phyloP scores from a whole-genome alignment of 2,329 filamentous ascomycete genomes.

The Saccharata proteae region DNA sequence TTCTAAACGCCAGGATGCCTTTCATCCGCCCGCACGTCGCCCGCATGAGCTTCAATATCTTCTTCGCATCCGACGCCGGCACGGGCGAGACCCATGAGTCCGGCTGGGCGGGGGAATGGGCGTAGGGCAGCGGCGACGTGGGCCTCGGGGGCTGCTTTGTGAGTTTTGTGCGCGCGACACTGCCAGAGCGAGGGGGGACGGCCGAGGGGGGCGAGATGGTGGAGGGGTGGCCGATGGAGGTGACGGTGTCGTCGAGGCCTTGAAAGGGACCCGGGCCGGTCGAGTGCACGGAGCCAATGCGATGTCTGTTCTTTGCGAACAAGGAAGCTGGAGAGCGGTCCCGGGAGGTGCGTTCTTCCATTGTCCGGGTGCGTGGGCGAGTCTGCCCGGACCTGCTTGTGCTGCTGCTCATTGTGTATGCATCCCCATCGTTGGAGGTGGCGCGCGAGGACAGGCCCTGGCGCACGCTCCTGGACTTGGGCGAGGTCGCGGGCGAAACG shows the following conservation, averaged over 20 bases:
- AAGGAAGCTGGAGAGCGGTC: slow-evolving; percentile 29
- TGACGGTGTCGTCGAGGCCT: slow-evolving; percentile 27
- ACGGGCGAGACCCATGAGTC: slow-evolving; percentile 26
- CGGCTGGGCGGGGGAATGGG: slow-evolving; percentile 13
- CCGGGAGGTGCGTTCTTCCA: slow-evolving; percentile 32
- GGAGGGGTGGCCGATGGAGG: slow-evolving; percentile 29
- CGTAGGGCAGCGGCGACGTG: slow-evolving; percentile 19
- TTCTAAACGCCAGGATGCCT: slow-evolving; percentile 62
- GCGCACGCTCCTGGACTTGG: slow-evolving; percentile 6
- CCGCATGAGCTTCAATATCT: slow-evolving; percentile 64
- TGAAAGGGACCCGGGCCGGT: slow-evolving; percentile 43
- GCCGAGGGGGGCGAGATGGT: slow-evolving; percentile 23
- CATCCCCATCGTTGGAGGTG: slow-evolving; percentile 21
- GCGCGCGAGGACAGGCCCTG: slow-evolving; percentile 17
- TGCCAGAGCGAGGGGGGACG: slow-evolving; percentile 13
- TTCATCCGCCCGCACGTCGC: slow-evolving; percentile 67
- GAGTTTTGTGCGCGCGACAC: slow-evolving; percentile 16
- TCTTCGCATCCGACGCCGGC: slow-evolving; percentile 56
- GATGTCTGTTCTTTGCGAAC: slow-evolving; percentile 42
- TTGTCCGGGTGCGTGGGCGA: slow-evolving; percentile 38
- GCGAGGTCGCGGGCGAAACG: slow-evolving; percentile 7
- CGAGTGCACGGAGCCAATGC: slow-evolving; percentile 60
- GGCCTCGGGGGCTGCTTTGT: slow-evolving; percentile 17
- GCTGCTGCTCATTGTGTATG: slow-evolving; percentile 18
- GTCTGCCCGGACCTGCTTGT: slow-evolving; percentile 43